Evolutionary conservation across 177 flowering plant species (phyloP).

Genomic region (Vitis hybrid): DNA sequence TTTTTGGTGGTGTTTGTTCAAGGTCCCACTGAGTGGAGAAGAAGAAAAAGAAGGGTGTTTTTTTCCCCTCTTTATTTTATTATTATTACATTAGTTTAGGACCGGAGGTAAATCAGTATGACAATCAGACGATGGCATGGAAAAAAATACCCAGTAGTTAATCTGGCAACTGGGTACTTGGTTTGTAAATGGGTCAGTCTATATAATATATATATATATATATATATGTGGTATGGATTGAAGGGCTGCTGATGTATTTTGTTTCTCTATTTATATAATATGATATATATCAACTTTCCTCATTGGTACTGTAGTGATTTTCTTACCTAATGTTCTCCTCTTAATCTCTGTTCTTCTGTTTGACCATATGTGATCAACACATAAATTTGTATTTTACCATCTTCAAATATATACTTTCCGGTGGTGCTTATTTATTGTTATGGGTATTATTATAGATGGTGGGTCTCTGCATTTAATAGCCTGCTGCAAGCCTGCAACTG

Average conservation of each 20-base stretch:
- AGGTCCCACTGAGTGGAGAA: slow-evolving; percentile 12
- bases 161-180: background rate
- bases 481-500: too few relatives aligned
- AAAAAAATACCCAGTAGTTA: background rate
- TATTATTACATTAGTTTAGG: background rate
- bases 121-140: background rate
- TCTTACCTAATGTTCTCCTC: background rate
- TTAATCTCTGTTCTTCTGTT: background rate
- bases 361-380: background rate
- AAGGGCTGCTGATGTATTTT: background rate
- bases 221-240: background rate
- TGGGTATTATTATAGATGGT: too few relatives aligned
- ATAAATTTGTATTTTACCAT: too few relatives aligned
- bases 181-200: background rate
- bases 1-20: slow-evolving; percentile 8
- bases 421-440: too few relatives aligned
- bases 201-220: background rate
- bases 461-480: too few relatives aligned
- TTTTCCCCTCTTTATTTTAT: background rate
- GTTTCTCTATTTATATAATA: too few relatives aligned
- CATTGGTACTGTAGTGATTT: background rate
- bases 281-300: too few relatives aligned
- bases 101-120: background rate
- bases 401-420: too few relatives aligned
- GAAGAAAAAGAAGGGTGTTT: background rate